These are phyloP conservation scores for Cyclotella baltica DNA, from an alignment of 108 stramenopile genomes.

Conservation along the genomic window DNA sequence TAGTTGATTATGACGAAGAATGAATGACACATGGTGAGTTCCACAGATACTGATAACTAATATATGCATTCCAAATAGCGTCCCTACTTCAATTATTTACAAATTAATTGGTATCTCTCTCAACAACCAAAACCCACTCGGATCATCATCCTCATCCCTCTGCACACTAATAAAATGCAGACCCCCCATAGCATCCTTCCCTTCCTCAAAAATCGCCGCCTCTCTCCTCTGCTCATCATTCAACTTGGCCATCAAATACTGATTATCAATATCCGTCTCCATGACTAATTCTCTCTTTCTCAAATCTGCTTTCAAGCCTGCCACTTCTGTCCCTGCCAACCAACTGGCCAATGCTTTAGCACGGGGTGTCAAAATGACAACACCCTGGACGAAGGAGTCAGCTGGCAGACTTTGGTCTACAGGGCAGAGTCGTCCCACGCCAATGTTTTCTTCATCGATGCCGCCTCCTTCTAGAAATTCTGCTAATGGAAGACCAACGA, in stretches of 20 bases:
- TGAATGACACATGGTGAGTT: not conserved
- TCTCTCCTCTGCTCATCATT: conserved; percentile 87
- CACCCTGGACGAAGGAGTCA: conserved; percentile 92
- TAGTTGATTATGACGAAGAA: too few species aligned
- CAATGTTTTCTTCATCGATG: conserved; percentile 78
- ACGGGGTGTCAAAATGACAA: conserved; percentile 88
- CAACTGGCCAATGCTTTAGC: conserved; percentile 91
- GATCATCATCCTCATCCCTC: conserved; percentile 89
- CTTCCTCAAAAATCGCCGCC: conserved; percentile 92
- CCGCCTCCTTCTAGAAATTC: conserved; percentile 90
- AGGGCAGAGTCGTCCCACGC: conserved; percentile 84
- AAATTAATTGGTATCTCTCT: conserved; percentile 73
- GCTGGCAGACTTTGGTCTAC: conserved; percentile 65
- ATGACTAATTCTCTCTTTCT: conserved; percentile 87
- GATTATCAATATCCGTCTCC: conserved; percentile 95
- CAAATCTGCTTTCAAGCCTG: conserved; percentile 85
- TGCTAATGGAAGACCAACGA: conserved; percentile 89
- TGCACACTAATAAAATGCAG: conserved; percentile 96
- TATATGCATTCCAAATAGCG: not conserved
- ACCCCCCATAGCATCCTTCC: conserved; percentile 87
- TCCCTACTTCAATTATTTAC: conserved; percentile 15
- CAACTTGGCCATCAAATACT: conserved; percentile 90
- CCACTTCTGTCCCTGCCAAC: conserved; percentile 94
- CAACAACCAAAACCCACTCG: conserved; percentile 96
- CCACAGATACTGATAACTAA: not conserved